A percentile compares a stretch with the other conserved stretches of the same genome.
These are phyloP conservation scores for Botrytis porri DNA, from an alignment of 2,329 filamentous ascomycete species.

Conservation along the genomic window DNA sequence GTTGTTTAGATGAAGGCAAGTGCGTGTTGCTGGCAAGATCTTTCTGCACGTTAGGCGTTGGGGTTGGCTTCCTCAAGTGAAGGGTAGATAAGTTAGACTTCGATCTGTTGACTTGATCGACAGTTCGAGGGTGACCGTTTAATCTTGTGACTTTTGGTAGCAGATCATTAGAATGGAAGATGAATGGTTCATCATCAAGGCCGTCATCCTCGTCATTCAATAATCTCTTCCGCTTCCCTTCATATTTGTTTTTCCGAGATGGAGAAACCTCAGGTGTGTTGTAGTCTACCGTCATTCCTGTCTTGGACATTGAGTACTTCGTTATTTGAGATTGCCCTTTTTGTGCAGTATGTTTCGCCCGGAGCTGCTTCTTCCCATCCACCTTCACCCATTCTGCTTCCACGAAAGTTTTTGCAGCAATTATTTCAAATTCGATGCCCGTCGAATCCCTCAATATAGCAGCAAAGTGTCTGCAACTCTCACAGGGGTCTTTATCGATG, in stretches of 20 bases:
- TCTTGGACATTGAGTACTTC: neutral
- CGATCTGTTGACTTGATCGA: neutral
- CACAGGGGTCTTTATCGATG: conserved; percentile 8
- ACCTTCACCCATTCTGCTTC: conserved; percentile 8
- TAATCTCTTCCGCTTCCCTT: neutral
- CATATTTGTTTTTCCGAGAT: neutral
- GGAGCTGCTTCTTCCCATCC: neutral
- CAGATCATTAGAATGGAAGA: neutral
- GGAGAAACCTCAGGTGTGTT: neutral
- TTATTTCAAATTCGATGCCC: conserved; percentile 4
- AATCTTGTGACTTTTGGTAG: neutral
- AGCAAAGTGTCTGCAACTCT: conserved; percentile 1
- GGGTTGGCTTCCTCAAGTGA: neutral
- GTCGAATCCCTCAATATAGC: neutral
- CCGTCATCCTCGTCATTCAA: neutral
- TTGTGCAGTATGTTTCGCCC: neutral
- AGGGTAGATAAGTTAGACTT: no score
- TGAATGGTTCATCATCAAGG: neutral
- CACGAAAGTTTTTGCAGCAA: neutral
- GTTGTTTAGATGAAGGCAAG: neutral
- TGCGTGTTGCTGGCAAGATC: neutral
- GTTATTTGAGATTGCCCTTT: neutral
- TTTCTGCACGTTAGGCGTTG: neutral
- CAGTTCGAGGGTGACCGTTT: neutral
- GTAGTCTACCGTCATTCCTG: neutral